Evolutionary conservation across 768 basidiomycete genomes (phyloP).

Genomic region (Boletus reticuloceps): DNA sequence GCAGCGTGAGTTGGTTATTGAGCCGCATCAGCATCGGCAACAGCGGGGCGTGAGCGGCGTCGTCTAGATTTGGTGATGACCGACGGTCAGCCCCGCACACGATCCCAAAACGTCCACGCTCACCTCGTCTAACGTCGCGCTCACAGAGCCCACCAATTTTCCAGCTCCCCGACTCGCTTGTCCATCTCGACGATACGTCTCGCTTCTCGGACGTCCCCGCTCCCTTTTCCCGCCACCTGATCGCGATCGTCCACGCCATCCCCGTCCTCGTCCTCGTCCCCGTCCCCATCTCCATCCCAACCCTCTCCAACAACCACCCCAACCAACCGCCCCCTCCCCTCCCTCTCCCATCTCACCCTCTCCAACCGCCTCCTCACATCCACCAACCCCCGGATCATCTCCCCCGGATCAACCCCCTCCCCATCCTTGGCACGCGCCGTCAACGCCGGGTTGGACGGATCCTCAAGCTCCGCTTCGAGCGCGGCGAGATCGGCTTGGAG

Average conservation of each 20-base stretch:
- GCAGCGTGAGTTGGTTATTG: conserved; percentile 79
- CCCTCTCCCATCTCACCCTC: conserved; percentile 60
- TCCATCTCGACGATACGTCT: conserved; percentile 73
- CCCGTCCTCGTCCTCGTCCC: conserved; percentile 6
- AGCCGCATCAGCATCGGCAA: conserved; percentile 78
- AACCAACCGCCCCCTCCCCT: conserved; percentile 64
- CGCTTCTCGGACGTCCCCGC: conserved; percentile 36
- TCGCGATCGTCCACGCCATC: not conserved
- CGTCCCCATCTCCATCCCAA: not conserved
- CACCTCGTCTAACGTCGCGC: conserved; percentile 80
- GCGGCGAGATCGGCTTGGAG: conserved; percentile 78
- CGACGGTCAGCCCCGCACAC: conserved; percentile 3
- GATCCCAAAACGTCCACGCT: conserved; percentile 10
- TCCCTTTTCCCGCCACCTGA: not conserved
- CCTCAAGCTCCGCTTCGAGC: conserved; percentile 79
- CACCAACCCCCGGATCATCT: conserved; percentile 73
- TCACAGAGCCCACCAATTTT: conserved; percentile 81
- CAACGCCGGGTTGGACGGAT: conserved; percentile 71
- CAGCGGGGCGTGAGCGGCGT: conserved; percentile 79
- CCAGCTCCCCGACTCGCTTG: conserved; percentile 77
- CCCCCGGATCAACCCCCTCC: conserved; percentile 65
- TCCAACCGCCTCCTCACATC: conserved; percentile 70
- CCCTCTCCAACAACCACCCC: conserved; percentile 47
- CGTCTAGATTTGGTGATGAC: conserved; percentile 37
- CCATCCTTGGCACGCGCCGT: conserved; percentile 50